Evolutionary conservation across 2,329 filamentous ascomycete species (phyloP), one percentile per base, ranked within the genome.

Genomic region (Dactylellina leptospora): DNA sequence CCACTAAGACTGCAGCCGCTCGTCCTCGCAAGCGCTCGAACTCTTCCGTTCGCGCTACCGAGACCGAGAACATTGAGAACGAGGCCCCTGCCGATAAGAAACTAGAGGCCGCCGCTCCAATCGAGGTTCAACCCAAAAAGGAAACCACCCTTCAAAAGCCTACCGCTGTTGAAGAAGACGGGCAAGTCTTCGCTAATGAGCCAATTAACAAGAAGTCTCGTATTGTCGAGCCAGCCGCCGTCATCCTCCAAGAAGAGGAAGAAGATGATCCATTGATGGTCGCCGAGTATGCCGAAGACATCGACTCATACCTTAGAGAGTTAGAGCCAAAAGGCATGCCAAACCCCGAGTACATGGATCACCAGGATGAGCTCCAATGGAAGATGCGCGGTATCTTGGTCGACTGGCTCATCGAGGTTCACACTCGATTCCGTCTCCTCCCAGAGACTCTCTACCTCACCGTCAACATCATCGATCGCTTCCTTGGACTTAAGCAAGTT

Each of bases 371-470:
- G 77, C 85, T 99, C 10, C 93, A 97, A 81, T 99, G 95, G 95
- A 96, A 96, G 85, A 97, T 96, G 83, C 91, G 95, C 77, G 93
- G 93, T 74, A 97, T 99, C 76, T 86, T 99, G 60, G 88, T 97
- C 75, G 95, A 99, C 82, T 99, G 95, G 95, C 85, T 99, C 75
- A 93, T 99, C 74, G 95, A 99, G 81, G 95, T 99, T 48, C 95
- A 99, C 83, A 96, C 92, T 20, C 91, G 93, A 64, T 99, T 97
- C 84, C 90, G 95, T 76, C 87, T 99, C 16, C 86, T 97, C 42
- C 95, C 95, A 20, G 95, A 99, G 83, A 97, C 95, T 1, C 85
- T 97, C 47, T 99, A 97, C 85, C 87, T 99, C 36, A 90, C 93
- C 47, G 91, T 97, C 85, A 99, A 97, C 85, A 92, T 97, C 80